Evolutionary conservation across 192 early-diverging fungal genomes (phyloP).

Genomic region (Coemansia sp.): DNA sequence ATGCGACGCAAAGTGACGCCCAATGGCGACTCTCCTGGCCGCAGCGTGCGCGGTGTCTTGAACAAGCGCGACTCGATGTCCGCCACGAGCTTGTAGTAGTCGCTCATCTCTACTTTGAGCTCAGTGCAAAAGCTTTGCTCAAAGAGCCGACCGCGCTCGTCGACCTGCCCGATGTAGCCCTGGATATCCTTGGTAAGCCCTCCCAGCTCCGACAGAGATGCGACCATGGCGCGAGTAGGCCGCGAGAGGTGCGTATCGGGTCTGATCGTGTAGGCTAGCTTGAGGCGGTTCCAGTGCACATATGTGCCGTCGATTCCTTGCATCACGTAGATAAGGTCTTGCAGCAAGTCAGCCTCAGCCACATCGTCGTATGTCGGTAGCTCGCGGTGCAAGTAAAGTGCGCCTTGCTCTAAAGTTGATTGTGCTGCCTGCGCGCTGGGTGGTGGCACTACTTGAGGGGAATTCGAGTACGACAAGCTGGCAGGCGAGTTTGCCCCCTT

Average conservation of each 20-base stretch:
- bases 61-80: conserved; percentile 80
- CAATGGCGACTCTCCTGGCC: conserved; percentile 55
- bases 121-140: conserved; percentile 80
- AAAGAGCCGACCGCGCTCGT: conserved; percentile 32
- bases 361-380: conserved; percentile 54
- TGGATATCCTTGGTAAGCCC: conserved; percentile 72
- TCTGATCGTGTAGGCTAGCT: conserved; percentile 62
- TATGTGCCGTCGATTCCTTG: conserved; percentile 93
- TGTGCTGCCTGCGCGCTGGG: not conserved
- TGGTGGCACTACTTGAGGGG: not conserved
- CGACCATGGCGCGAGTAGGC: conserved; percentile 69
- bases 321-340: conserved; percentile 89
- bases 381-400: conserved; percentile 24
- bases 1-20: conserved; percentile 84
- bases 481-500: not conserved
- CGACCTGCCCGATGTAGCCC: conserved; percentile 57
- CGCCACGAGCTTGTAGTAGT: conserved; percentile 88
- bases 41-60: conserved; percentile 46
- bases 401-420: not conserved
- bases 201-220: conserved; percentile 77
- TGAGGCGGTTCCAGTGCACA: conserved; percentile 65
- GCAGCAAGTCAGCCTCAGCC: conserved; percentile 68
- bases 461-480: not conserved
- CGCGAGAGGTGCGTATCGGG: conserved; percentile 57
- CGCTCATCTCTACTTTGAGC: conserved; percentile 76